A percentile compares a stretch with the other conserved stretches of the same genome.
Conservation (phyloP, 2,329 filamentous ascomycete genomes). For the Ustulina deusta region DNA sequence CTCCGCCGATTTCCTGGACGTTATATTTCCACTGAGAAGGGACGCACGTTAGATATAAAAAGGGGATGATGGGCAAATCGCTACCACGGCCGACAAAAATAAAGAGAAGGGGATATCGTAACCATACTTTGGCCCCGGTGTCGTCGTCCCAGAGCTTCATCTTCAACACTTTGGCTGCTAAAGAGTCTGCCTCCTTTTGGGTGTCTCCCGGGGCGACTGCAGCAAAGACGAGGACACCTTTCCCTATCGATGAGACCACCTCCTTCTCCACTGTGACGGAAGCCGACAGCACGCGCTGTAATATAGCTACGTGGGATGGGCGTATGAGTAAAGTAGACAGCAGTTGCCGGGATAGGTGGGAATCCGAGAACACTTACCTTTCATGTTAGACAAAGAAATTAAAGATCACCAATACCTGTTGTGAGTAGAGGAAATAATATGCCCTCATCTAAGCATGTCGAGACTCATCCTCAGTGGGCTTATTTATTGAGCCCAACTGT, state of each 20-base stretch:
- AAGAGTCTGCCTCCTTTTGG: conserved; percentile 83
- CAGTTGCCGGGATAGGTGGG: conserved; percentile 27
- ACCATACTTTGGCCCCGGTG: conserved; percentile 71
- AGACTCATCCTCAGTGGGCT: not conserved
- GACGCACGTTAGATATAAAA: conserved; percentile 37
- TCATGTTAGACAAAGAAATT: conserved; percentile 46
- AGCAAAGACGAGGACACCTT: conserved; percentile 89
- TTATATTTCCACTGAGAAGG: conserved; percentile 83
- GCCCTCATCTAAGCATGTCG: not conserved
- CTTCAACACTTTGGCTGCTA: conserved; percentile 89
- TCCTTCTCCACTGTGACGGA: conserved; percentile 95
- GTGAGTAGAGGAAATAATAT: not conserved
- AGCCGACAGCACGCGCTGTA: conserved; percentile 93
- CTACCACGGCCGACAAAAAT: not conserved
- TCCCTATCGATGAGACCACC: conserved; percentile 89
- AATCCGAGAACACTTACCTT: conserved; percentile 51
- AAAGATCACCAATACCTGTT: not conserved
- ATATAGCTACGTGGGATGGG: conserved; percentile 72
- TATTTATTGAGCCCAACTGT: not conserved
- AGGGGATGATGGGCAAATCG: conserved; percentile 2
- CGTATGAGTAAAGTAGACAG: conserved; percentile 32
- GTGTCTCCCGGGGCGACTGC: conserved; percentile 92
- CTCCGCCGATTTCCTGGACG: conserved; percentile 88
- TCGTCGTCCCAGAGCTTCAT: conserved; percentile 93
- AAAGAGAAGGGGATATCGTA: conserved; percentile 27